phyloP scores from a whole-genome alignment of 352 stramenopile genomes.

The Globisporangium polare region DNA sequence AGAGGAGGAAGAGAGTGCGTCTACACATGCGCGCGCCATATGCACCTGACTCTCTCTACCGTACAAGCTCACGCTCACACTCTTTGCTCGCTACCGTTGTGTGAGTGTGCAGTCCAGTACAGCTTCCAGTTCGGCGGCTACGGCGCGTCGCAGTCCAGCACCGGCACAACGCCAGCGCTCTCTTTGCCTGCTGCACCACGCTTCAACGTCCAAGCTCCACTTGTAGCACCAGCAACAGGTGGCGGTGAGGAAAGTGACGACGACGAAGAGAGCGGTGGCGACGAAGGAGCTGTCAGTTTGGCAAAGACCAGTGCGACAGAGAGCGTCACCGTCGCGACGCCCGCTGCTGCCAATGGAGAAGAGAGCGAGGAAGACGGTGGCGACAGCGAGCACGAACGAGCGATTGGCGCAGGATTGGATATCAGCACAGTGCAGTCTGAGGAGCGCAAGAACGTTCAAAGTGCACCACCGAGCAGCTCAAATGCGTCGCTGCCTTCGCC shows the following conservation, averaged over 20 bases:
- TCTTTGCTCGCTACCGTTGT: neutral
- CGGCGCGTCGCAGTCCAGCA: conserved; percentile 17
- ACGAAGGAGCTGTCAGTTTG: conserved; percentile 5
- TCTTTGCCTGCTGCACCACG: conserved; percentile 17
- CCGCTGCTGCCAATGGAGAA: conserved; percentile 14
- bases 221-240: conserved; percentile 21
- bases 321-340: conserved; percentile 9
- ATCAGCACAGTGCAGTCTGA: neutral
- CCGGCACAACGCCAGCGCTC: conserved; percentile 23
- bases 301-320: neutral
- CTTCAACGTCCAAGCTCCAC: conserved; percentile 19
- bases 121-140: conserved; percentile 51
- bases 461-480: neutral
- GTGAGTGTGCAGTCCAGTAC: conserved; percentile 31
- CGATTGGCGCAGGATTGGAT: neutral
- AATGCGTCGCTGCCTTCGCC: neutral
- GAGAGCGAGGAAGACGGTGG: conserved; percentile 19
- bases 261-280: conserved; percentile 16
- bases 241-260: conserved; percentile 41
- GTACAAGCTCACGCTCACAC: neutral
- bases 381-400: conserved; percentile 4
- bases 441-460: neutral
- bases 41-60: neutral
- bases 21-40: neutral
- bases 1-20: conserved; percentile 41